Percentiles rank a stretch among this genome's conserved stretches.
Evolutionary conservation across 495 filamentous ascomycete genomes (phyloP).

Genomic region (Penicillium longicatenatum): DNA sequence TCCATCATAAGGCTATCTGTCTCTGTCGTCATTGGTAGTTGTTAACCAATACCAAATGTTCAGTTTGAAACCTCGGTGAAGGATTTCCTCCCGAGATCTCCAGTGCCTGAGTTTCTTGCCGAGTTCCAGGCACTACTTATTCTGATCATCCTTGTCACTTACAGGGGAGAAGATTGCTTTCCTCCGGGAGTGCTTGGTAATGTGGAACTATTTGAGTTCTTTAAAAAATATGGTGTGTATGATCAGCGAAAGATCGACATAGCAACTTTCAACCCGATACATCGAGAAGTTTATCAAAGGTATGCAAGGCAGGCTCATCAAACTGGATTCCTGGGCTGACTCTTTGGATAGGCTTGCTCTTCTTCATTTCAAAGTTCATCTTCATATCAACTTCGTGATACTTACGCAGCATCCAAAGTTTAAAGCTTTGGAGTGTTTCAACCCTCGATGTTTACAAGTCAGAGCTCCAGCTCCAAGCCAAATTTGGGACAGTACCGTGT

Average conservation of each 20-base stretch:
- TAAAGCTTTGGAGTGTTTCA: background rate
- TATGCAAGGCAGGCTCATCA: background rate
- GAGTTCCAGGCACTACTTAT: background rate
- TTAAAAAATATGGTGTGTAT: background rate
- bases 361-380: background rate
- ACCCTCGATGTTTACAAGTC: background rate
- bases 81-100: background rate
- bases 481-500: background rate
- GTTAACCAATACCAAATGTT: background rate
- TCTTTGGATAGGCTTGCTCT: background rate
- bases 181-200: background rate
- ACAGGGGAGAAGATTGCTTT: background rate
- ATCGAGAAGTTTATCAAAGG: background rate
- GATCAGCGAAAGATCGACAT: background rate
- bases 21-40: background rate
- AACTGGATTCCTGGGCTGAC: background rate
- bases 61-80: background rate
- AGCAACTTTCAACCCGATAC: background rate
- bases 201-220: background rate
- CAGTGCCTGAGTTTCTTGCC: background rate
- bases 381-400: background rate
- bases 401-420: background rate
- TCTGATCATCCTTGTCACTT: background rate
- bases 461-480: background rate
- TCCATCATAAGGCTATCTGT: background rate